Base-by-base conservation (phyloP, 768 basidiomycete species). In the Symmetrospora coprosmae region DNA sequence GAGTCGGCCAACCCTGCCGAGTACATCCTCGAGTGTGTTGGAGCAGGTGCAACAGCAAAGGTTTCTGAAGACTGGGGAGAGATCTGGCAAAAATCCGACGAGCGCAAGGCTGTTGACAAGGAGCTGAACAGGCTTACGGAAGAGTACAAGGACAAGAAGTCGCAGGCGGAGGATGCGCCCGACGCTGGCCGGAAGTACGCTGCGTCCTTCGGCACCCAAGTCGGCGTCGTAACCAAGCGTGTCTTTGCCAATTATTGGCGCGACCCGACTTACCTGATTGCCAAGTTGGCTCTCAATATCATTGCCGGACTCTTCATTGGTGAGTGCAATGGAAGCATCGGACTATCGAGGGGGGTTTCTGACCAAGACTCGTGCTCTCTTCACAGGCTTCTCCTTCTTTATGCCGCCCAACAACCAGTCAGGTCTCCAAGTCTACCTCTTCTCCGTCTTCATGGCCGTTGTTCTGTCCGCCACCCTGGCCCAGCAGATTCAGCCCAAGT, bases 1-100 rank as follows among this genome's bases (percentile, higher is more conserved):
- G 68, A 77, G 2, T 75, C 77, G 0, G 87, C 82, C 70, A 91
- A 91, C 68, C 86, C 87, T 3, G 79, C 79, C 8, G 80, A 87
- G 71, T 86, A 80, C 71, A 73, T 75, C 69, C 68, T 72, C 37
- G 74, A 76, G 34, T 73, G 71, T 21, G 73, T 75, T 56, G 86
- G 86, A 49, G 78, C 85, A 43, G 74, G 74, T 33, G 77, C 82
- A 11, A 78, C 83, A 0, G 77, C 81, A 47, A 77, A 87, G 31
- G 85, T 85, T 1, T 77, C 82, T 52, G 80, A 80, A 25, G 88
- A 91, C 66, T 91, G 88, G 88, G 82, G 82, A 52, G 82, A 87
- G 64, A 74, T 86, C 50, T 91, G 87, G 87, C 71, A 79, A 17
- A 80, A 85, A 38, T 87, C 85, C 2, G 74, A 78, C 0, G 84